Evolutionary conservation across 108 stramenopile species (phyloP).

Genomic region (Skeletonema marinoi): DNA sequence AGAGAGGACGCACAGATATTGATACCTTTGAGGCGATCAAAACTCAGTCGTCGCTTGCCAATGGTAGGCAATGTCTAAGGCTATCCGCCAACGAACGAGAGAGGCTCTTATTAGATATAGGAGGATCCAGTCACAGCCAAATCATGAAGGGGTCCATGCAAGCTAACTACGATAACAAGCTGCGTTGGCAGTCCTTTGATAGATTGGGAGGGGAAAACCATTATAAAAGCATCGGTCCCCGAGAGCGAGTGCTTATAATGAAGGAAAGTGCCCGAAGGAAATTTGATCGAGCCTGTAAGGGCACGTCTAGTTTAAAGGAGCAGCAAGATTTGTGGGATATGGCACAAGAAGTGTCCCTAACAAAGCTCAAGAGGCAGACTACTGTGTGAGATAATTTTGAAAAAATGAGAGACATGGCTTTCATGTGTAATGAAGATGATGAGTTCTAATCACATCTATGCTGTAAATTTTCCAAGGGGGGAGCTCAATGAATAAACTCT

Average conservation of each 20-base stretch:
- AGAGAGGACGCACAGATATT: slow-evolving; percentile 28
- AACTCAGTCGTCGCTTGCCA: background rate
- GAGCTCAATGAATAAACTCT: background rate
- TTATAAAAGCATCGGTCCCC: slow-evolving; percentile 17
- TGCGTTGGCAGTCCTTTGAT: slow-evolving; percentile 32
- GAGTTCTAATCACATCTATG: background rate
- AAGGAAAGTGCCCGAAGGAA: slow-evolving; percentile 45
- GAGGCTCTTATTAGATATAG: slow-evolving; percentile 22
- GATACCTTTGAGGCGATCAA: slow-evolving; percentile 38
- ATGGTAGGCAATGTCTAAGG: slow-evolving; percentile 2
- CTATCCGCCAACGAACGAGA: slow-evolving; percentile 32
- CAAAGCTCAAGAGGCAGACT: background rate
- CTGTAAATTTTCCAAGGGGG: background rate
- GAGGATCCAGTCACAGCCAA: slow-evolving; percentile 23
- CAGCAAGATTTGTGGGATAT: slow-evolving; percentile 4
- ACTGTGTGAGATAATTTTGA: background rate
- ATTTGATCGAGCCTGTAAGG: slow-evolving; percentile 25
- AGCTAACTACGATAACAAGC: slow-evolving; percentile 20
- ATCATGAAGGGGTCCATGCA: slow-evolving; percentile 29
- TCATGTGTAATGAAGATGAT: background rate
- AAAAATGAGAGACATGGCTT: background rate
- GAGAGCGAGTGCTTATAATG: slow-evolving; percentile 36
- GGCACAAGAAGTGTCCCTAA: background rate
- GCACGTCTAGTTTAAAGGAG: slow-evolving; percentile 31
- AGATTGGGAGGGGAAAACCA: slow-evolving; percentile 30